Evolutionary conservation across 441 rosid species (phyloP), one percentile per base, ranked within the genome.

Genomic region (Populus hybrid): DNA sequence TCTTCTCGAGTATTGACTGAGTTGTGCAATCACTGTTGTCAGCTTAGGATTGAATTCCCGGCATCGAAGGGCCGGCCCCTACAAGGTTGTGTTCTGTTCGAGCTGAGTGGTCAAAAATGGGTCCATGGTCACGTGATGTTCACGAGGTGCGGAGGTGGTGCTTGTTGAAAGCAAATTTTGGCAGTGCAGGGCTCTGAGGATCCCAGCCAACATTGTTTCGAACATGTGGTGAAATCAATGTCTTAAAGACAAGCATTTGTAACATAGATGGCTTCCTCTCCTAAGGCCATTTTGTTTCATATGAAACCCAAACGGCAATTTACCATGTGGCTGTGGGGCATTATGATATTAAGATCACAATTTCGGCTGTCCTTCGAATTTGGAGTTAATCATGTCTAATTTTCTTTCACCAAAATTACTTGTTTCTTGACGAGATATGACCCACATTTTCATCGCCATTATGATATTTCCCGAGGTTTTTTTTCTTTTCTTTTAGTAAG

Each of bases 61-160:
- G 77, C 71, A 72, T 83, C 36, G 34, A 57, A 28, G 75, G 87
- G 78, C 73, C 80, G 89, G 87, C 92, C 94, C 96, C 90, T 91
- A 88, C 92, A 75, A 75, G 74, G 76, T 84, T 81, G 82, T 69
- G 53, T 38, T 63, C 78, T 78, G 78, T 77, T 30, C 78, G 79
- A 76, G 77, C 77, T 73, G 79, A 74, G 85, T 76, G 83, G 71
- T 77, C 75, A 83, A 38, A 38, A 46, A 82, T 83, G 82, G 85
- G 89, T 77, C 89, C 76, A 68, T 63, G 80, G 75, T 74, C 89
- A 85, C 87, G 75, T 89, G 90, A 82, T 79, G 40, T 79, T 88
- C 91, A 85, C 82, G 81, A 83, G 83, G 79, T 72, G 75, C 32
- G 32, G 32, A 30, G 32, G 32, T 30, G 32, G 26, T 81, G 80